These are phyloP conservation scores for Phialocephala subalpina DNA, from an alignment of 2,329 filamentous ascomycete species.

Conservation along the genomic window DNA sequence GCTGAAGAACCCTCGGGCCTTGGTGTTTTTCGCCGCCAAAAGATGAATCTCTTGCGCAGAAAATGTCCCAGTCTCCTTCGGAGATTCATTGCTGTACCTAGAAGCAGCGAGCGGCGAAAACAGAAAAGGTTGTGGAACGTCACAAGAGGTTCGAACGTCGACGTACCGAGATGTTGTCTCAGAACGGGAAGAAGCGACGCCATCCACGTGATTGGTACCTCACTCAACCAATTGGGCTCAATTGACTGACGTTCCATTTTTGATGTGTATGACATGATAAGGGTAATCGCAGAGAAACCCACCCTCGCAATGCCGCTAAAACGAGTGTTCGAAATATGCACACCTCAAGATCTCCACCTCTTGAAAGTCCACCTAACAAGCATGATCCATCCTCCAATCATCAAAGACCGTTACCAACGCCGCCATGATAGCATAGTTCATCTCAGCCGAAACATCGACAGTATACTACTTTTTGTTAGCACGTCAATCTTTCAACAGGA, in stretches of 20 bases:
- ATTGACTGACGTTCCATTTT: background rate
- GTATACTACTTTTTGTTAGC: slow-evolving; percentile 25
- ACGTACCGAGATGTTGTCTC: too few species aligned
- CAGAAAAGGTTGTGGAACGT: too few species aligned
- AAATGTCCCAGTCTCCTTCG: too few species aligned
- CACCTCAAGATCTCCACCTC: background rate
- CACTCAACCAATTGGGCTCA: background rate
- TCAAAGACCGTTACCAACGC: slow-evolving; percentile 31
- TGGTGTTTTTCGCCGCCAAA: too few species aligned
- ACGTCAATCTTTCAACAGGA: background rate
- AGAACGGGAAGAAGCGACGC: too few species aligned
- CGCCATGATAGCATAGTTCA: slow-evolving; percentile 31
- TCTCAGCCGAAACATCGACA: slow-evolving; percentile 23
- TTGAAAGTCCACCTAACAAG: background rate
- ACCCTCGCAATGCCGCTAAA: background rate
- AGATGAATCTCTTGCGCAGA: too few species aligned
- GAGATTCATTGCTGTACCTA: too few species aligned
- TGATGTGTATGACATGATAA: background rate
- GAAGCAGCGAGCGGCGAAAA: too few species aligned
- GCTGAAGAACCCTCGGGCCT: background rate
- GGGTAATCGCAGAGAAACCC: background rate
- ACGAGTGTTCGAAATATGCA: background rate
- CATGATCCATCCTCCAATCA: slow-evolving; percentile 33
- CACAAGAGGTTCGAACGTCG: too few species aligned
- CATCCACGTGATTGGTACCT: background rate